Evolutionary conservation across 139 green algal genomes (phyloP).

Genomic region (Astrephomene gubernaculifera): DNA sequence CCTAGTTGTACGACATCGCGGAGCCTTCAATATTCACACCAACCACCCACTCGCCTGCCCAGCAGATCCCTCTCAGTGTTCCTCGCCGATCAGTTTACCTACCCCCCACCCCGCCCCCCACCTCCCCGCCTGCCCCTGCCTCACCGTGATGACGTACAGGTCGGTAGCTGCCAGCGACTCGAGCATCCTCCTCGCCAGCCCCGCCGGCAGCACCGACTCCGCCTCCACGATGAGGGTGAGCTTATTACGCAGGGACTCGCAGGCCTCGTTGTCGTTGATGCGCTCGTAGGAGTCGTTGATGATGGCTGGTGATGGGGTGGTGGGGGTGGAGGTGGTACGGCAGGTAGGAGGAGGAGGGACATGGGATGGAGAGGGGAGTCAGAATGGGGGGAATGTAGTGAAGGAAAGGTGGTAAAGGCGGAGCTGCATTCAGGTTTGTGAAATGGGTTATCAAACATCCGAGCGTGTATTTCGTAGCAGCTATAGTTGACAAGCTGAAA

Average conservation of each 20-base stretch:
- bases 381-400: not conserved
- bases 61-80: not conserved
- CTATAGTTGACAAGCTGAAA: too few species aligned
- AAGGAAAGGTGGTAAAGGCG: too few species aligned
- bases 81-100: too few species aligned
- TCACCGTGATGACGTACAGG: slow-evolving; percentile 32
- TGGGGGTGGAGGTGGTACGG: not conserved
- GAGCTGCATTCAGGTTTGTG: not conserved
- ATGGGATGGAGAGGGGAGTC: not conserved
- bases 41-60: not conserved
- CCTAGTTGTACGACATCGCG: not conserved
- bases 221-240: slow-evolving; percentile 43
- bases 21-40: not conserved
- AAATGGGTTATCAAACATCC: not conserved
- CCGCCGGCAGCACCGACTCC: slow-evolving; percentile 18
- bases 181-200: slow-evolving; percentile 1
- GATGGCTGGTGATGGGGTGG: not conserved
- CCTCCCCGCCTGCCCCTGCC: not conserved
- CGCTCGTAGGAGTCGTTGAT: slow-evolving; percentile 45
- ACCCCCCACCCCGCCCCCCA: not conserved
- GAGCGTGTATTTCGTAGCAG: not conserved
- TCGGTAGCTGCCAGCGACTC: not conserved
- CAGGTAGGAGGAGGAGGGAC: not conserved
- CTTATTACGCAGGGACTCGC: slow-evolving; percentile 17
- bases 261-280: slow-evolving; percentile 25